A percentile compares a stretch with the other conserved stretches of the same genome.
These are phyloP conservation scores for Phytophthora meadii DNA, from an alignment of 352 stramenopile species.

Conservation along the genomic window DNA sequence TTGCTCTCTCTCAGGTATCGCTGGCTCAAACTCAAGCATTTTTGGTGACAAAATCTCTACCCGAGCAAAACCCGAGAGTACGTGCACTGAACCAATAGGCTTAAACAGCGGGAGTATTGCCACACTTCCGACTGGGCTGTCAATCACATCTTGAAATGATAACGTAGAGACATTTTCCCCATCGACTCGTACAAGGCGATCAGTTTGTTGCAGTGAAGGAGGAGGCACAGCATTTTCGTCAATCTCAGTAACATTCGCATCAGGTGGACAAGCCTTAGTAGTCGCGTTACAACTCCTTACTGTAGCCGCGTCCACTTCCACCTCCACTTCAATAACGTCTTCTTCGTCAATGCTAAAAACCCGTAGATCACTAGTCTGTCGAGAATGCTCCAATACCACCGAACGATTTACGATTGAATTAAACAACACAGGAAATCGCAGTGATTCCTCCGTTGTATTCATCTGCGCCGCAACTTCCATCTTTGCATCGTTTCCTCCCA, in stretches of 20 bases:
- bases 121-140: constrained; percentile 44
- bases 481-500: not conserved
- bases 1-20: constrained; percentile 33
- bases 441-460: constrained; percentile 3
- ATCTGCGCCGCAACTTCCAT: not conserved
- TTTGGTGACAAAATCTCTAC: constrained; percentile 64
- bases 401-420: constrained; percentile 26
- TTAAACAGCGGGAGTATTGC: constrained; percentile 64
- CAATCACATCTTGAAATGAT: constrained; percentile 56
- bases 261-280: constrained; percentile 7
- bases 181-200: constrained; percentile 60
- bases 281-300: constrained; percentile 17
- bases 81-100: constrained; percentile 28
- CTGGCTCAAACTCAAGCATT: constrained; percentile 60
- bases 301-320: constrained; percentile 11
- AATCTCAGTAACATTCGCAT: constrained; percentile 1
- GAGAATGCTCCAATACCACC: constrained; percentile 34
- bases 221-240: constrained; percentile 20
- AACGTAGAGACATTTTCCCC: constrained; percentile 48
- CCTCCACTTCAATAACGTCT: constrained; percentile 12
- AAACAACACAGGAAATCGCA: constrained; percentile 49
- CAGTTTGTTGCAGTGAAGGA: constrained; percentile 39
- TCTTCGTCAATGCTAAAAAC: constrained; percentile 30
- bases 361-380: constrained; percentile 29
- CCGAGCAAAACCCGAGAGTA: constrained; percentile 66